phyloP scores from a whole-genome alignment of 73 alveolate species.

The Symbiodinium natans region DNA sequence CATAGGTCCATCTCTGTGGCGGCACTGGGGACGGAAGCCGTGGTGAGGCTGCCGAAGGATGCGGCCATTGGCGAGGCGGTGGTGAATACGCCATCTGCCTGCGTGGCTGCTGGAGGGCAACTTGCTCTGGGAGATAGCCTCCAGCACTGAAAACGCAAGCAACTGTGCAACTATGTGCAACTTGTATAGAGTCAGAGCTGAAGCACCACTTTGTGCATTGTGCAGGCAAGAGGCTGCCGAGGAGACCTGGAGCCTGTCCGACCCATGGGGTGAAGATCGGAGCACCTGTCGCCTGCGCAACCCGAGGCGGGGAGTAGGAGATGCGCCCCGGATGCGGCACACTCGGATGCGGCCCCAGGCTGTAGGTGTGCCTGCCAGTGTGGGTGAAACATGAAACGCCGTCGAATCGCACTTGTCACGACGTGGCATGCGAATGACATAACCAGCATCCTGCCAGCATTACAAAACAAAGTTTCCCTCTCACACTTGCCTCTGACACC shows the following conservation, averaged over 20 bases:
- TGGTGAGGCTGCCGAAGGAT: background rate
- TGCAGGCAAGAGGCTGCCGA: background rate
- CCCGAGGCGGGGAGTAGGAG: background rate
- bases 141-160: too few species aligned
- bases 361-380: background rate
- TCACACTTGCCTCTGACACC: constrained; percentile 4
- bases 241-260: background rate
- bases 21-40: background rate
- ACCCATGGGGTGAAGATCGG: background rate
- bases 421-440: background rate
- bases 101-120: background rate
- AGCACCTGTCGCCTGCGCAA: background rate
- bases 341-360: background rate
- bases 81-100: background rate
- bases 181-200: too few species aligned
- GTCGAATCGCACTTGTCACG: background rate
- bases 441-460: too few species aligned
- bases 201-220: background rate
- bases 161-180: too few species aligned
- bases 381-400: background rate
- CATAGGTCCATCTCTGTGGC: constrained; percentile 2
- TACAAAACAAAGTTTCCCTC: too few species aligned
- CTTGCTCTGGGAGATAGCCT: background rate
- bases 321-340: background rate
- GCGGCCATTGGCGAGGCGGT: constrained; percentile 10